These are phyloP conservation scores for Fraxinus albicans DNA, from an alignment of 305 asterid species.

Conservation along the genomic window DNA sequence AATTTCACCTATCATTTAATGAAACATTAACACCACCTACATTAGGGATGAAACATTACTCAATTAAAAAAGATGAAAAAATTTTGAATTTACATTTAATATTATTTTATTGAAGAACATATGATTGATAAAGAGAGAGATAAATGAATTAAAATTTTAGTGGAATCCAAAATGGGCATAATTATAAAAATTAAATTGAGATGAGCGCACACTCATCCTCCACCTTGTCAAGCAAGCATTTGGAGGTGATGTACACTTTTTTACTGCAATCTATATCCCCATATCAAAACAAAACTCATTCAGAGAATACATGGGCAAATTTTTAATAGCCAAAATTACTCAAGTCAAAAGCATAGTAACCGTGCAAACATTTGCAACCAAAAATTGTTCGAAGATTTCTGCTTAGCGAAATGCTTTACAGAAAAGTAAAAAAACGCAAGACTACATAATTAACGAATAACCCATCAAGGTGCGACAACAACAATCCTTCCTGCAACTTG, in stretches of 20 bases:
- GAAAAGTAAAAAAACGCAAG: conserved; percentile 18
- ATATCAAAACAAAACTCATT: conserved; percentile 24
- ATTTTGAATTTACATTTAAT: no score
- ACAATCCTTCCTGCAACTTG: conserved; percentile 62
- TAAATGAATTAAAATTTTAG: no score
- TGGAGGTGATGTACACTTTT: neutral
- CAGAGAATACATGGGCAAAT: conserved; percentile 14
- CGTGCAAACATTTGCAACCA: neutral
- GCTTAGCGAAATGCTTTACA: conserved; percentile 19
- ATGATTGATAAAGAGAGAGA: no score
- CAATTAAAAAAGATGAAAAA: no score
- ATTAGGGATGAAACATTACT: no score
- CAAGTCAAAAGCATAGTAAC: conserved; percentile 19
- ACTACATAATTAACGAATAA: conserved; percentile 11
- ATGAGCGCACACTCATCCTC: neutral
- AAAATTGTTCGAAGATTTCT: conserved; percentile 30
- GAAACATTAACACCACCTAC: no score
- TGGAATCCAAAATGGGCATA: no score
- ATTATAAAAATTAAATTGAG: no score
- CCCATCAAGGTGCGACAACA: conserved; percentile 42
- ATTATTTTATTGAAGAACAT: no score
- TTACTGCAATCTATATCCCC: neutral
- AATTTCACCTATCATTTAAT: no score
- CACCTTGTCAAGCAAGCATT: neutral
- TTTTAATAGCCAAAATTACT: conserved; percentile 27